Evolutionary conservation across 257 asterid genomes (phyloP), one percentile per base, ranked within the genome.

Genomic region (Rhazya stricta): DNA sequence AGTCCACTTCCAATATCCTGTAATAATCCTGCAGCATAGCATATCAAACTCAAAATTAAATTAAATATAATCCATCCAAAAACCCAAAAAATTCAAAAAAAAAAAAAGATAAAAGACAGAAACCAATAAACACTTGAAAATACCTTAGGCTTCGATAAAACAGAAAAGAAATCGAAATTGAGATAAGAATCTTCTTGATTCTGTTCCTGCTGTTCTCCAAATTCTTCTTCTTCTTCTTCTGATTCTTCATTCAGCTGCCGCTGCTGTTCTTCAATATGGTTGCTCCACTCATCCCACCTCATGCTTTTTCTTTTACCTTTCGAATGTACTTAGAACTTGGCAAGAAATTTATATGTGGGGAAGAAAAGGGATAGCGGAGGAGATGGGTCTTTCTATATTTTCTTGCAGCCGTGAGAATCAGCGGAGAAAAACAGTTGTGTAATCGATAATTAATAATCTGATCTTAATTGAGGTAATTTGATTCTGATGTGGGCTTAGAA

Each of bases 211-310:
- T 72, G 62, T 7, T 23, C 74, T n/a, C 78, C 76, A 1, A 86
- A 79, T 68, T 80, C 73, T 3, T 81, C 84, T 10, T 76, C 83
- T 5, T 84, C 78, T 77, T 86, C 86, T 13, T 43, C n/a, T n/a
- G n/a, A n/a, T n/a, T n/a, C 58, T 25, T 68, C 76, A 29, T 57
- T 34, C 3, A n/a, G n/a, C n/a, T 18, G 73, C 21, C 62, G 77
- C 4, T 75, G 78, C 19, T 78, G 79, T 79, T 81, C 86, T 71
- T 85, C 74, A 69, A 84, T 79, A 71, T 72, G 69, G 77, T 72
- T 81, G 77, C 76, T 84, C 92, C 90, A 86, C 56, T 90, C 98
- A 25, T 85, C 92, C 90, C 96, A 88, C 96, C 83, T 84, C 96
- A 90, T 91, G 70, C 78, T 79, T 69, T 42, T 51, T 19, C 39